Base-by-base conservation (phyloP, 2,329 filamentous ascomycete genomes). In the Calonectria fujianensis region DNA sequence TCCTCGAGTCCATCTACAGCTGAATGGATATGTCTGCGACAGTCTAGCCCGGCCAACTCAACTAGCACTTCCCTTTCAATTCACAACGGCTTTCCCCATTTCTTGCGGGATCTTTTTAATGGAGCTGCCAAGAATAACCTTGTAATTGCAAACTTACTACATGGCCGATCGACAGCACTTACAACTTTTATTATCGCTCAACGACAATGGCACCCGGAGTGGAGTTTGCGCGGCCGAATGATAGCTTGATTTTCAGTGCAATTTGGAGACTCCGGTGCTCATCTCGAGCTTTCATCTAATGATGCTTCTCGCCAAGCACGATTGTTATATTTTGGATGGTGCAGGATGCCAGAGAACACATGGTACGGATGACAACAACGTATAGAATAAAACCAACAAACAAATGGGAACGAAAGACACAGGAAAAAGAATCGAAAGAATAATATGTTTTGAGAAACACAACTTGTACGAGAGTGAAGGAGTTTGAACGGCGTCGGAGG, bases 1-100 rank as follows among this genome's bases (percentile, higher is more conserved):
- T 98, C 48, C 88, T 96, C 75, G 96, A 98, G 85, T 94, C 94
- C 18, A 87, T 96, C 82, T 92, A 92, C 82, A 85, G 86, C 67
- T 91, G 85, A 76, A 69, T 41, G 57, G 39, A 18, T 24, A 27
- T 27, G 57, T 24, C 39, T 29, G 27, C 10, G 35, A 24, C 63
- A n/a, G 16, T 35, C 57, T 57, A 35, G 52, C 64, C 50, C 41
- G 75, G 66, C 69, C 63, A 50, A 51, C 35, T 69, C 63, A 50
- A 51, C 35, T 27, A 63, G 75, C 66, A 70, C 70, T 7, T 70
- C 54, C 57, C 70, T 51, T 73, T 69, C 52, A 72, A 65, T 73
- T 73, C 70, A 75, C 69, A 54, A 48, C 69, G 74, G 75, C 74
- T 75, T 48, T 63, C 27, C 31, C 24, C n/a, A 54, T 63, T 61